Conservation (phyloP, 257 asterid species). For the Echium plantagineum region DNA sequence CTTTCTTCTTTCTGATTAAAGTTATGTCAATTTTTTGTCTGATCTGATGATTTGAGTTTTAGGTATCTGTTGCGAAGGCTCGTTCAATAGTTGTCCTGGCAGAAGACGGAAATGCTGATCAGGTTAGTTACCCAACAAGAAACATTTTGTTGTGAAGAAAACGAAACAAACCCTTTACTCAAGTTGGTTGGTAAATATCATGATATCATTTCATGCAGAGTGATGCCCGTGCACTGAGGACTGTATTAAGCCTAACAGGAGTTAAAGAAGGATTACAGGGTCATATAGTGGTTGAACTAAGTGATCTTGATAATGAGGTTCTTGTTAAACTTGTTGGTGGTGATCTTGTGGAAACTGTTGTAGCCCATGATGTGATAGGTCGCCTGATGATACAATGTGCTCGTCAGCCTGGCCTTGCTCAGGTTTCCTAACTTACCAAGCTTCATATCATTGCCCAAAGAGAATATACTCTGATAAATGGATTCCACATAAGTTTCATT, state of each 20-base stretch:
- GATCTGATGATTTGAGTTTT: constrained; percentile 16
- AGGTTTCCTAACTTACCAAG: constrained; percentile 25
- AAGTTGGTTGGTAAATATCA: constrained; percentile 13
- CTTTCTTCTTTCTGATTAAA: constrained; percentile 6
- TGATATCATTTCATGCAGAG: constrained; percentile 38
- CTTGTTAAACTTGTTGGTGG: constrained; percentile 89
- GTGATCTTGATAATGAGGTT: constrained; percentile 90
- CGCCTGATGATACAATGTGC: constrained; percentile 94
- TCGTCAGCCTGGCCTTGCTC: constrained; percentile 95
- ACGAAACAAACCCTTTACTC: constrained; percentile 5
- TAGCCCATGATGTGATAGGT: constrained; percentile 91
- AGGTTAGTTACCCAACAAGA: constrained; percentile 37
- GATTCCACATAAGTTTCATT: constrained; percentile 1
- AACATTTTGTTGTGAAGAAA: not conserved
- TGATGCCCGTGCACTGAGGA: constrained; percentile 90
- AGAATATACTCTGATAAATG: not conserved
- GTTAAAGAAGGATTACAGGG: constrained; percentile 79
- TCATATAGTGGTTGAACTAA: constrained; percentile 79
- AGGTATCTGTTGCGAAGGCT: constrained; percentile 93
- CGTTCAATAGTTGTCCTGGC: constrained; percentile 90
- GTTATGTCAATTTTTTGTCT: constrained; percentile 16
- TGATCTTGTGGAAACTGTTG: constrained; percentile 87
- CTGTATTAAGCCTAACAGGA: constrained; percentile 87
- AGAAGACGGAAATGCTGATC: constrained; percentile 88
- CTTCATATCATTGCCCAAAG: not conserved